Conservation (phyloP, 805 yeast genomes). For the Wickerhamiella alocasiicola region DNA sequence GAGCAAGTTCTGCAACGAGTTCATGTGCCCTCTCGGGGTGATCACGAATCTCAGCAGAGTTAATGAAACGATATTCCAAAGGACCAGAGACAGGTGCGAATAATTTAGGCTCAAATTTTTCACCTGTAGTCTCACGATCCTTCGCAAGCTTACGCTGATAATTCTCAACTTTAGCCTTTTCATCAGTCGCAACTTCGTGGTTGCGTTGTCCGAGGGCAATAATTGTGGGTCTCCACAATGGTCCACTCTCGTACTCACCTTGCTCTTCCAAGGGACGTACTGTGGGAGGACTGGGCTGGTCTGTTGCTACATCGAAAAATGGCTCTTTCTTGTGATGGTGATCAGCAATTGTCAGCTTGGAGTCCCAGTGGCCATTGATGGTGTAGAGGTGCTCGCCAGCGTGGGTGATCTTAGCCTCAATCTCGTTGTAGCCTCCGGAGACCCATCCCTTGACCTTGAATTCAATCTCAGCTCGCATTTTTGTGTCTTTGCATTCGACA, state of each 20-base stretch:
- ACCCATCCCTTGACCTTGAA: slow-evolving; percentile 93
- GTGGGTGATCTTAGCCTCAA: slow-evolving; percentile 53
- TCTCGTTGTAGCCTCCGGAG: slow-evolving; percentile 81
- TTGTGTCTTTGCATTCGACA: slow-evolving; percentile 49
- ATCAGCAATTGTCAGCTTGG: slow-evolving; percentile 56
- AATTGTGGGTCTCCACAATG: slow-evolving; percentile 71
- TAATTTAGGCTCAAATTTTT: slow-evolving; percentile 59
- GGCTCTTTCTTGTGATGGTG: slow-evolving; percentile 30
- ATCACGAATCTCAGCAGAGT: slow-evolving; percentile 38
- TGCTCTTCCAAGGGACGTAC: slow-evolving; percentile 75
- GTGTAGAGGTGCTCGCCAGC: slow-evolving; percentile 48
- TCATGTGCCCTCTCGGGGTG: slow-evolving; percentile 42
- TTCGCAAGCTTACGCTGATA: slow-evolving; percentile 67
- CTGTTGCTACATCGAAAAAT: slow-evolving; percentile 43
- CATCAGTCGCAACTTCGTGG: slow-evolving; percentile 76
- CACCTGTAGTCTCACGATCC: slow-evolving; percentile 63
- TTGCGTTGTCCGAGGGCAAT: slow-evolving; percentile 69
- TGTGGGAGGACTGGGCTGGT: slow-evolving; percentile 41
- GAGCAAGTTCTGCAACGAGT: slow-evolving; percentile 53
- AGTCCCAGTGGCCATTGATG: slow-evolving; percentile 90
- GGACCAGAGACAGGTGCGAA: slow-evolving; percentile 41
- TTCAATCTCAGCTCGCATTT: slow-evolving; percentile 67
- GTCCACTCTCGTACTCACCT: slow-evolving; percentile 67
- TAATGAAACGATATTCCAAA: slow-evolving; percentile 51
- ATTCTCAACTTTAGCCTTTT: slow-evolving; percentile 76